Conservation (phyloP, 805 yeast species). For the Scheffersomyces spartinae region DNA sequence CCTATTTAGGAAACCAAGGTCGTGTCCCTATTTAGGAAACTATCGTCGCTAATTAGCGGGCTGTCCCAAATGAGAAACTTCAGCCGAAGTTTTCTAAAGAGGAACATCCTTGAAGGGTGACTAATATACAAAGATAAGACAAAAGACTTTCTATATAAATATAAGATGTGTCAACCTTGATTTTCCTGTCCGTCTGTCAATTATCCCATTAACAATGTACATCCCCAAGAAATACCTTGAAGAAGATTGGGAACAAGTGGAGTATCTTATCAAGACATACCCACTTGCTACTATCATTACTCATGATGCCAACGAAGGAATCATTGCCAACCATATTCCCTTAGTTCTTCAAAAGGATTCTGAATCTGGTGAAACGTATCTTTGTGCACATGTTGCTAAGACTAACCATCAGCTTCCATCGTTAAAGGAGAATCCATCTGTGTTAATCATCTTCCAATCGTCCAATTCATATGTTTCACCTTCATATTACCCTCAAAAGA, state of each 20-base stretch:
- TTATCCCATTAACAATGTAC: no score
- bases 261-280: constrained; percentile 29
- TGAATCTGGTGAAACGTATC: constrained; percentile 23
- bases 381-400: constrained; percentile 46
- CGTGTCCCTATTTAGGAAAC: no score
- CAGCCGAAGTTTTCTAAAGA: no score
- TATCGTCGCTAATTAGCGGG: no score
- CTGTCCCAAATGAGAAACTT: no score
- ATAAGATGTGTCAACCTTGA: no score
- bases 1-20: no score
- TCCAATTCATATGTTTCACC: constrained; percentile 46
- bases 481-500: constrained; percentile 45
- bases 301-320: constrained; percentile 21
- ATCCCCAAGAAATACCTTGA: constrained; percentile 22
- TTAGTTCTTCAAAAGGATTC: constrained; percentile 29
- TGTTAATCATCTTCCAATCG: constrained; percentile 42
- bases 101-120: no score
- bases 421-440: constrained; percentile 25
- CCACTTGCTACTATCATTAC: constrained; percentile 46
- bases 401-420: constrained; percentile 38
- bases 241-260: constrained; percentile 24
- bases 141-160: no score
- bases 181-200: not conserved
- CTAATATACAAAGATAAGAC: no score
- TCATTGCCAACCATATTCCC: constrained; percentile 48